Percentiles rank a stretch among this genome's conserved stretches.
These are phyloP conservation scores for Cornus controversa DNA, from an alignment of 148 eudicot species.

Conservation along the genomic window DNA sequence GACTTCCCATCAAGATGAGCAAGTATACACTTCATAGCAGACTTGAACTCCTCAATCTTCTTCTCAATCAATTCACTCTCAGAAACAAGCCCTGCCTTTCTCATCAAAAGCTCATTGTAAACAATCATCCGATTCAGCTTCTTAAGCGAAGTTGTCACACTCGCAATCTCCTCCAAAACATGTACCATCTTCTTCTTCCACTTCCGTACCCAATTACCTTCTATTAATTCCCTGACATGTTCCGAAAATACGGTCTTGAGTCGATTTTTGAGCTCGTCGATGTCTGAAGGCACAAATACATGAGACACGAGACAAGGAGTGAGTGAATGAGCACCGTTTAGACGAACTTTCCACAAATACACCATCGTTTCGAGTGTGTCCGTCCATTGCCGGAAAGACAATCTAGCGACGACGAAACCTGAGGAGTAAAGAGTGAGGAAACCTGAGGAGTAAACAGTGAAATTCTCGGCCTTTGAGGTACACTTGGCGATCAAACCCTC, in stretches of 20 bases:
- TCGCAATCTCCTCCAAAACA: slow-evolving; percentile 30
- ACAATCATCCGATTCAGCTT: background rate
- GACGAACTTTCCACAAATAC: slow-evolving; percentile 38
- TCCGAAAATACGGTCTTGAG: slow-evolving; percentile 39
- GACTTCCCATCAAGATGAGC: slow-evolving; percentile 27
- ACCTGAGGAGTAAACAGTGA: slow-evolving; percentile 1
- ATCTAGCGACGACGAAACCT: slow-evolving; percentile 10
- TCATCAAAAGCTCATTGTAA: slow-evolving; percentile 17
- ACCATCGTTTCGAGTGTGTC: slow-evolving; percentile 36
- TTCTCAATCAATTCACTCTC: slow-evolving; percentile 37
- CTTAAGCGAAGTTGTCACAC: background rate
- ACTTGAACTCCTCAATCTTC: slow-evolving; percentile 46
- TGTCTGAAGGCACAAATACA: slow-evolving; percentile 46
- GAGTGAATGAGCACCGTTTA: slow-evolving; percentile 20
- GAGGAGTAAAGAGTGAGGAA: background rate
- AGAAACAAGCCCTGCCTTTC: slow-evolving; percentile 20
- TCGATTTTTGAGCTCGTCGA: slow-evolving; percentile 43
- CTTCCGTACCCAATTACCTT: slow-evolving; percentile 34
- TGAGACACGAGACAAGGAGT: slow-evolving; percentile 32
- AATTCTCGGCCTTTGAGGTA: slow-evolving; percentile 13
- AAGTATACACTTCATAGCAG: slow-evolving; percentile 38
- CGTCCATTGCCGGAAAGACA: slow-evolving; percentile 46
- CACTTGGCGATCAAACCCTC: slow-evolving; percentile 28
- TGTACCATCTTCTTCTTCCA: slow-evolving; percentile 26
- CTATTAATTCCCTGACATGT: slow-evolving; percentile 25